A percentile compares a stretch with the other conserved stretches of the same genome.
These are phyloP conservation scores for Xylariaceae sp. DNA, from an alignment of 2,329 filamentous ascomycete genomes.

Conservation along the genomic window DNA sequence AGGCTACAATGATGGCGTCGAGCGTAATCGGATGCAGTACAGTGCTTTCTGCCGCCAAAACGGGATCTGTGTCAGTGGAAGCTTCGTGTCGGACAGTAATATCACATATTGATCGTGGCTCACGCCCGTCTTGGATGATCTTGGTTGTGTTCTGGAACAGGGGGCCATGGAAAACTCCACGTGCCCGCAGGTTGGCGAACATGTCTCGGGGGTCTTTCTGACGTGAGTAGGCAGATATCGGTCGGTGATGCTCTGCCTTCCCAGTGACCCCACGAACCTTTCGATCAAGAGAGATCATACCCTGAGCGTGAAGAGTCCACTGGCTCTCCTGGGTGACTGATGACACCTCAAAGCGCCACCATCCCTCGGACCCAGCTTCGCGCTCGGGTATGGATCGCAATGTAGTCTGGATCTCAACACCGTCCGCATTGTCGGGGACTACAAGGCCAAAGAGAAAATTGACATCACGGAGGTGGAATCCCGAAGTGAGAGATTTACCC, in stretches of 20 bases:
- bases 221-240: slow-evolving; percentile 6
- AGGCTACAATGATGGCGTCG: too few species aligned
- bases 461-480: slow-evolving; percentile 12
- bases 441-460: slow-evolving; percentile 9
- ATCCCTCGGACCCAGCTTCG: slow-evolving; percentile 1
- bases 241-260: background rate
- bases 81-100: background rate
- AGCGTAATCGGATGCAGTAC: slow-evolving; percentile 26
- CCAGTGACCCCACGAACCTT: background rate
- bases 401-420: slow-evolving; percentile 14
- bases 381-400: slow-evolving; percentile 2
- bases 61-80: background rate
- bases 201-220: slow-evolving; percentile 17
- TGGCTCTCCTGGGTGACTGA: slow-evolving; percentile 10
- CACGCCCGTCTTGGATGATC: background rate
- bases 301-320: slow-evolving; percentile 16
- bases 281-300: slow-evolving; percentile 7
- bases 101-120: slow-evolving; percentile 2
- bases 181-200: slow-evolving; percentile 11
- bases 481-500: background rate
- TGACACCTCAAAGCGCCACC: slow-evolving; percentile 9
- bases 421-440: slow-evolving; percentile 12
- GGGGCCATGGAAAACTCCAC: slow-evolving; percentile 20
- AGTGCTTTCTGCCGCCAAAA: background rate
- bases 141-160: slow-evolving; percentile 19